phyloP scores from a whole-genome alignment of 140 eudicot species.

The Ambrosia hybrid region DNA sequence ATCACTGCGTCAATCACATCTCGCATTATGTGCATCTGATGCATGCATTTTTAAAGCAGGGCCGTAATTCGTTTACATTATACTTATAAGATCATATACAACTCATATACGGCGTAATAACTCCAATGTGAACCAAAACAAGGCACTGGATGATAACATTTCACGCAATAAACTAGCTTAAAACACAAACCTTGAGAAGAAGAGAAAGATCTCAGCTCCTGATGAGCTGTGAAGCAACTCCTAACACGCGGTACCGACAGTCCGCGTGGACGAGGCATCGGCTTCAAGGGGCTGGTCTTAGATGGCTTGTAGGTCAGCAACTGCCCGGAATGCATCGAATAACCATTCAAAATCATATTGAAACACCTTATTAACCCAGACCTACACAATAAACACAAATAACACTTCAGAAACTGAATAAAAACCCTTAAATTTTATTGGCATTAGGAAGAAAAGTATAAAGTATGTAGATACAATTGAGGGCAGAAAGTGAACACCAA shows the following conservation, averaged over 20 bases:
- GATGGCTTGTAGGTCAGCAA: constrained; percentile 21
- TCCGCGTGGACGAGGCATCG: constrained; percentile 22
- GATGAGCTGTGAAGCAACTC: constrained; percentile 27
- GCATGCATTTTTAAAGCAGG: too few relatives aligned
- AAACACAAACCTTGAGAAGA: constrained; percentile 38
- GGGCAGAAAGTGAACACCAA: too few relatives aligned
- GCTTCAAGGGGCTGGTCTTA: constrained; percentile 28
- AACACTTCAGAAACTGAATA: too few relatives aligned
- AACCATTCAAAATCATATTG: constrained; percentile 38
- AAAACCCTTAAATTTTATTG: too few relatives aligned
- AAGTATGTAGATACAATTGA: too few relatives aligned
- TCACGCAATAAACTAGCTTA: not conserved
- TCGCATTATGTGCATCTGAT: too few relatives aligned
- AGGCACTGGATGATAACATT: not conserved
- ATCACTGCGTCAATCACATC: too few relatives aligned
- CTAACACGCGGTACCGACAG: constrained; percentile 15
- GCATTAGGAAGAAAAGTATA: too few relatives aligned
- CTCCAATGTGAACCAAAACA: not conserved
- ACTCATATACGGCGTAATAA: not conserved
- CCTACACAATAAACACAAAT: constrained; percentile 14
- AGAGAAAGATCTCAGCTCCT: constrained; percentile 25
- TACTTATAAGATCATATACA: too few relatives aligned
- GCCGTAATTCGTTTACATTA: too few relatives aligned
- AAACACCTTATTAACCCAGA: constrained; percentile 16
- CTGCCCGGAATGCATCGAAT: constrained; percentile 31